A percentile compares a stretch with the other conserved stretches of the same genome.
These are phyloP conservation scores for Epichloe gansuensis DNA, from an alignment of 2,329 filamentous ascomycete species.

Conservation along the genomic window DNA sequence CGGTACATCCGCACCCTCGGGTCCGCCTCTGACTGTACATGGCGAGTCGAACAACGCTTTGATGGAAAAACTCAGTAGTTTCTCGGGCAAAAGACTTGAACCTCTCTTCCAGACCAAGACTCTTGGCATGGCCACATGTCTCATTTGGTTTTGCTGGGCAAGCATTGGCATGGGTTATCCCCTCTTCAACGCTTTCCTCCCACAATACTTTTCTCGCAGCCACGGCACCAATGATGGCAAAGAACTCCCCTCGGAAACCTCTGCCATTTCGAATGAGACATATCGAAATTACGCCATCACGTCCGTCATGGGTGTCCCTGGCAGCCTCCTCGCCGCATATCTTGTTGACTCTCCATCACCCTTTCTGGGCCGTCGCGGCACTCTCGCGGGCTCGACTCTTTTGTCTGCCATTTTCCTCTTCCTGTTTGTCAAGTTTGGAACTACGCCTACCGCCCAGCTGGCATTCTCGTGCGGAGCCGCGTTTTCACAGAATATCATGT, in stretches of 20 bases:
- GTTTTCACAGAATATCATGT: constrained; percentile 67
- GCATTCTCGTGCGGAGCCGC: constrained; percentile 56
- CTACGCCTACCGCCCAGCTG: constrained; percentile 45
- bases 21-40: constrained; percentile 4
- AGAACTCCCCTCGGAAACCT: constrained; percentile 18
- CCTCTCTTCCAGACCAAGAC: constrained; percentile 50
- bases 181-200: constrained; percentile 83
- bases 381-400: constrained; percentile 55
- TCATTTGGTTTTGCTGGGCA: constrained; percentile 71
- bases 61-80: constrained; percentile 48
- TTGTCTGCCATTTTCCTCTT: constrained; percentile 59
- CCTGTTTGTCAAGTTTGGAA: constrained; percentile 49
- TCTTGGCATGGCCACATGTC: constrained; percentile 36
- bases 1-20: constrained; percentile 15
- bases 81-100: constrained; percentile 54
- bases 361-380: constrained; percentile 56
- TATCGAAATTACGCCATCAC: constrained; percentile 81
- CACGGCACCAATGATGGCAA: constrained; percentile 24
- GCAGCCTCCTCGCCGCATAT: constrained; percentile 61
- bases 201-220: constrained; percentile 61
- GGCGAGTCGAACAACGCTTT: constrained; percentile 30
- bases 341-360: constrained; percentile 55
- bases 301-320: constrained; percentile 63
- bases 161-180: constrained; percentile 80
- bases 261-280: constrained; percentile 33